Conservation (phyloP, 306 rosid species). For the Pachyrhizus erosus region DNA sequence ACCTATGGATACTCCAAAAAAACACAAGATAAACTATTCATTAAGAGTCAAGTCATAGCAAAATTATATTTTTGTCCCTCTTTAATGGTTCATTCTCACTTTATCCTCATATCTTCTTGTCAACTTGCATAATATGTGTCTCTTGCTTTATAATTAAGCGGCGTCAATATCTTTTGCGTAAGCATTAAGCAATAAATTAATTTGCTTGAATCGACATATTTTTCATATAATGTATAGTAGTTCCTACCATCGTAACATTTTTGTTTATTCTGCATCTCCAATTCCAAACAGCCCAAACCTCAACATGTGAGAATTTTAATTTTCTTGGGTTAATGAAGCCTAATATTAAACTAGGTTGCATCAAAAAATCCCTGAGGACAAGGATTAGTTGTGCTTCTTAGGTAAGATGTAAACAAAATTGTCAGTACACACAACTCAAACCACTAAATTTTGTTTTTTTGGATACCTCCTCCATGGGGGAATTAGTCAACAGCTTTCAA, state of each 20-base stretch:
- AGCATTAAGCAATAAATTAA: neutral
- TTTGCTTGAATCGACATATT: neutral
- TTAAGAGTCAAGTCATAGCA: neutral
- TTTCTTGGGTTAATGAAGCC: neutral
- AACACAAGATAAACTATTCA: neutral
- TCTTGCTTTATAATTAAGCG: neutral
- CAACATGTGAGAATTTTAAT: too few relatives aligned
- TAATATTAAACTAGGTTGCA: neutral
- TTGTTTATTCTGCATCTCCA: neutral
- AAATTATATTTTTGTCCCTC: neutral
- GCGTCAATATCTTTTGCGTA: neutral
- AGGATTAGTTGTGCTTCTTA: constrained; percentile 2
- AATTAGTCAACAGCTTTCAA: neutral
- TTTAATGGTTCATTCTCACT: neutral
- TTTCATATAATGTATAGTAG: neutral
- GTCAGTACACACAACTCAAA: neutral
- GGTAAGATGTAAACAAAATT: constrained; percentile 9
- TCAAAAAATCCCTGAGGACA: neutral
- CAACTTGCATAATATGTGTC: neutral
- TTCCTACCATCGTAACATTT: neutral
- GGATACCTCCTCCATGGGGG: neutral
- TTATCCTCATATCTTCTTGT: neutral
- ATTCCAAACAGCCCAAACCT: neutral
- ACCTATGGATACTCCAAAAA: neutral
- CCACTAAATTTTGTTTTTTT: neutral